phyloP scores from a whole-genome alignment of 164 flowering plant genomes.

The Umbilicus rupestris region DNA sequence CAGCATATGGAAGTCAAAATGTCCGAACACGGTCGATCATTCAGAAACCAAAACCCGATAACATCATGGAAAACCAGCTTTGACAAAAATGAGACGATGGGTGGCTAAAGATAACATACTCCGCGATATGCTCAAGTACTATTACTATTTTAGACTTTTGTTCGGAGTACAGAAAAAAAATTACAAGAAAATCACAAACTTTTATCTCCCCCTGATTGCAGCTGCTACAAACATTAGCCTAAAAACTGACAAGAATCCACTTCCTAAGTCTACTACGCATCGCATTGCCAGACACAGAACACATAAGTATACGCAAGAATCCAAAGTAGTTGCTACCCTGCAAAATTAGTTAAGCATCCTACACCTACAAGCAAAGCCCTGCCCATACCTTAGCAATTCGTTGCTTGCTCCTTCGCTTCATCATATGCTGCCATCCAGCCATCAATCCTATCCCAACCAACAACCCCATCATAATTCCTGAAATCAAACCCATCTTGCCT shows the following conservation, averaged over 20 bases:
- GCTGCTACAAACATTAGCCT: too few relatives aligned
- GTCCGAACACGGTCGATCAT: neutral
- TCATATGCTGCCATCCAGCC: slow-evolving; percentile 93
- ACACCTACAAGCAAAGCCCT: neutral
- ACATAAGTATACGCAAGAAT: too few relatives aligned
- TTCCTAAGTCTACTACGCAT: too few relatives aligned
- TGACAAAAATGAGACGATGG: neutral
- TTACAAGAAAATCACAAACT: too few relatives aligned
- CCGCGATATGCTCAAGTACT: too few relatives aligned
- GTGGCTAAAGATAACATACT: neutral
- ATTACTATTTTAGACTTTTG: too few relatives aligned
- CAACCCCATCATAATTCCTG: slow-evolving; percentile 75
- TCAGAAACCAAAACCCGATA: neutral
- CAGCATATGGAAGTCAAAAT: neutral
- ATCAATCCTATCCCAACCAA: slow-evolving; percentile 71
- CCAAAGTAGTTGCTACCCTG: neutral
- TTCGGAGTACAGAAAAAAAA: too few relatives aligned
- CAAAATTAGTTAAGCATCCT: neutral
- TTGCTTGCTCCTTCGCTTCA: slow-evolving; percentile 55
- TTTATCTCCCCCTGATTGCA: too few relatives aligned
- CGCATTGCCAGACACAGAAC: too few relatives aligned
- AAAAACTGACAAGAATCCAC: too few relatives aligned
- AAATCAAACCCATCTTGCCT: slow-evolving; percentile 68
- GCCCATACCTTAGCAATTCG: slow-evolving; percentile 61
- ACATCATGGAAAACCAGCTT: neutral